These are phyloP conservation scores for Spergularia azorica DNA, from an alignment of 179 eudicot genomes.

Conservation along the genomic window DNA sequence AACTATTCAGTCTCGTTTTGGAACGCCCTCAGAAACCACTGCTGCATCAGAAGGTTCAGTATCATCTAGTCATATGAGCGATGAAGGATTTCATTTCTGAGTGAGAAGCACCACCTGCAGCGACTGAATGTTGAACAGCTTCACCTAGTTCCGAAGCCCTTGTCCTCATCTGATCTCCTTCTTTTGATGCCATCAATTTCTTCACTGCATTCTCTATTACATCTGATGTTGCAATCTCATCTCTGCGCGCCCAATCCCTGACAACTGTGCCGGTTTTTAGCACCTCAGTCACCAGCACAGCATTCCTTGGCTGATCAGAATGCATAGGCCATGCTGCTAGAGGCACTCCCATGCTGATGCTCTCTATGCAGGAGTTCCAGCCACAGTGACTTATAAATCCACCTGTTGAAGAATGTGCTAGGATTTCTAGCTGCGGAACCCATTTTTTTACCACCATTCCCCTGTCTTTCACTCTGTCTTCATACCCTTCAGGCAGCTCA, in stretches of 20 bases:
- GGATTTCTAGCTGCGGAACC: constrained; percentile 13
- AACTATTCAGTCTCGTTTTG: too few species aligned
- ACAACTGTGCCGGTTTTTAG: constrained; percentile 11
- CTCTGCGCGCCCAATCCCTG: constrained; percentile 12
- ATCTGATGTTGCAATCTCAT: neutral
- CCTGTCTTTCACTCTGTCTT: constrained; percentile 8
- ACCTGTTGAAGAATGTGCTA: constrained; percentile 13
- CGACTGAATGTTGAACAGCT: neutral
- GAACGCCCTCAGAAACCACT: too few species aligned
- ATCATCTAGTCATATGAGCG: constrained; percentile 12
- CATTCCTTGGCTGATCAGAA: constrained; percentile 19
- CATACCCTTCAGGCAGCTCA: constrained; percentile 21
- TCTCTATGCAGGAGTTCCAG: constrained; percentile 22
- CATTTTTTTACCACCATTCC: constrained; percentile 6
- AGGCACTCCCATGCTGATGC: constrained; percentile 12
- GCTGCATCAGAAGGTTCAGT: neutral
- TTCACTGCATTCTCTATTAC: neutral
- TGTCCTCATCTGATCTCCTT: constrained; percentile 18
- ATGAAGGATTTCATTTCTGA: constrained; percentile 3
- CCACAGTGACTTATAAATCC: constrained; percentile 18
- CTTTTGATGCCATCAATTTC: constrained; percentile 12
- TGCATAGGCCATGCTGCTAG: constrained; percentile 20
- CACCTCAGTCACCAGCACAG: constrained; percentile 9
- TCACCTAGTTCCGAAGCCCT: constrained; percentile 11
- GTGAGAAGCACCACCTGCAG: constrained; percentile 8